Percentiles rank a stretch among this genome's conserved stretches.
These are phyloP conservation scores for Streptanthus diversifolius DNA, from an alignment of 345 rosid genomes.

Conservation along the genomic window DNA sequence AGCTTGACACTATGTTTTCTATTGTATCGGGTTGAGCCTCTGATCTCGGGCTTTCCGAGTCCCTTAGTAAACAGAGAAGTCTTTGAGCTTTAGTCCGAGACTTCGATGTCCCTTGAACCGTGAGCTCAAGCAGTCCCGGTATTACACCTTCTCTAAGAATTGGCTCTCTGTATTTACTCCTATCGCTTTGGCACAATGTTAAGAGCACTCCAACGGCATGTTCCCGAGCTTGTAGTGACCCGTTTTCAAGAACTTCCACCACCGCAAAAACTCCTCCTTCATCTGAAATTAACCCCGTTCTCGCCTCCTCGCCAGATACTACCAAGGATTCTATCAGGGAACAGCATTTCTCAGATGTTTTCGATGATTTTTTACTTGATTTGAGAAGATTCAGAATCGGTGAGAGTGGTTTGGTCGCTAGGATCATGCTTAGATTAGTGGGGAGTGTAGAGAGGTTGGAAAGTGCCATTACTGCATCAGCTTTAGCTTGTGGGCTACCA, in stretches of 20 bases:
- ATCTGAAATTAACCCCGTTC: constrained; percentile 53
- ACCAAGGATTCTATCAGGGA: constrained; percentile 73
- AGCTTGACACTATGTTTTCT: constrained; percentile 84
- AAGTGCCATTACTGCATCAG: constrained; percentile 49
- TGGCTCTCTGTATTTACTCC: constrained; percentile 84
- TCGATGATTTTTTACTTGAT: constrained; percentile 69
- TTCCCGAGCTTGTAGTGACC: constrained; percentile 76
- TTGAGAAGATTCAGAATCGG: constrained; percentile 56
- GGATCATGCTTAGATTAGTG: constrained; percentile 48
- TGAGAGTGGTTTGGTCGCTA: constrained; percentile 58
- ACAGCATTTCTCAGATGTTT: constrained; percentile 85
- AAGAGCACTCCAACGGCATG: constrained; percentile 80
- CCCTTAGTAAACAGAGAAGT: constrained; percentile 68
- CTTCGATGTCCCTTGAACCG: constrained; percentile 90
- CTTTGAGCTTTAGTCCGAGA: constrained; percentile 74
- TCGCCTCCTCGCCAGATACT: constrained; percentile 62
- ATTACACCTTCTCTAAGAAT: constrained; percentile 95
- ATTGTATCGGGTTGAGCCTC: constrained; percentile 79
- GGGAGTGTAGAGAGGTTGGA: constrained; percentile 80
- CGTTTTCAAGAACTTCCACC: constrained; percentile 85
- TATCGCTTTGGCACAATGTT: constrained; percentile 74
- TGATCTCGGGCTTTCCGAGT: constrained; percentile 60
- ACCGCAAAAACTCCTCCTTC: constrained; percentile 87
- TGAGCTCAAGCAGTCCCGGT: constrained; percentile 93
- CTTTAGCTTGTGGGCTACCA: constrained; percentile 80